Base-by-base conservation (phyloP, 768 basidiomycete genomes). In the Lentinula lateritia region DNA sequence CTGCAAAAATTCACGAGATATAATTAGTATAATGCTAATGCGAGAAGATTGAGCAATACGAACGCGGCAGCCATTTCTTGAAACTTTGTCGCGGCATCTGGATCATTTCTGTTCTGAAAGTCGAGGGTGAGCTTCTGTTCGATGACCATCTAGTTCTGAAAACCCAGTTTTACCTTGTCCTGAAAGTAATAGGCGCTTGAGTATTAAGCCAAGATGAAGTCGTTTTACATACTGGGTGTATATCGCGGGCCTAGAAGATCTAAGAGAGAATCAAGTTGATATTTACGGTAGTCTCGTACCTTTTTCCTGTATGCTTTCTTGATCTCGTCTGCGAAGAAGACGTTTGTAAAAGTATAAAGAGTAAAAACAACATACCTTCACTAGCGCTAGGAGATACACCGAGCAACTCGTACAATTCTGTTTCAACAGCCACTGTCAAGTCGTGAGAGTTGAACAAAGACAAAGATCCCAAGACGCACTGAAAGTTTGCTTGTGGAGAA, bases 221-320 rank as follows among this genome's bases (percentile, higher is more conserved):
- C 56, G 55, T 35, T 39, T 36, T 43, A 76, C 85, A 70, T 74
- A 93, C 92, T 48, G 93, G 93, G 72, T 95, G 93, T 65, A 92
- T 88, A 69, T 92, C 85, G 70, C 88, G 93, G 36, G 93, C 93
- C 90, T 94, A 68, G 65, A 65, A 63, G 48, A 58, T 41, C 39
- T 68, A n/a, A 60, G 45, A 60, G 48, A 64, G 35, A 35, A 60
- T 62, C 50, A 10, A 8, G 20, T 23, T 20, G 18, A 39, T 55
- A 60, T 65, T 56, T 58, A 62, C 48, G 64, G 60, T 52, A 39
- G 39, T 60, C 36, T 38, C 58, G 16, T 53, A 92, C 93, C 86
- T 95, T 95, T 77, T 85, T 90, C 71, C 90, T 88, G 71, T 98
- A 98, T 15, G 95, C 95, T 70, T 91, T 92, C 75, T 95, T 95